These are phyloP conservation scores for Sphenostylis stenocarpa DNA, from an alignment of 306 rosid genomes.

Conservation along the genomic window DNA sequence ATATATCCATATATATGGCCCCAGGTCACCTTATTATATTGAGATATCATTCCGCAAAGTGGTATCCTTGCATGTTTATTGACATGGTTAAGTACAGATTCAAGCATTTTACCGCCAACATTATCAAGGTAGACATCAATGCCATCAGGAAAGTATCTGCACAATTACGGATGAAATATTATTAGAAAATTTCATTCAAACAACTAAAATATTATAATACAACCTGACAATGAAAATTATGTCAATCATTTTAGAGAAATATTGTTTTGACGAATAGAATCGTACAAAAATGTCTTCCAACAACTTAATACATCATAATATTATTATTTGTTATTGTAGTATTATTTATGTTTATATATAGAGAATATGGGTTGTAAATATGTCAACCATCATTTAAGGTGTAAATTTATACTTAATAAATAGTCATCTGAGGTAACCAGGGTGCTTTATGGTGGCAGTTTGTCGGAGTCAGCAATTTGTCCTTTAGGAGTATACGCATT, in stretches of 20 bases:
- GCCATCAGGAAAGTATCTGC: conserved; percentile 62
- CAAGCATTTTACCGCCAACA: conserved; percentile 74
- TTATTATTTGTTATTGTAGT: no score
- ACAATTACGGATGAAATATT: not conserved
- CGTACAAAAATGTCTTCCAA: no score
- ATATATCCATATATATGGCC: not conserved
- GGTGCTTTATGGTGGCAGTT: not conserved
- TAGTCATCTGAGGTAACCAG: not conserved
- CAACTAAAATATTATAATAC: not conserved
- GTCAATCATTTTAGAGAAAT: not conserved
- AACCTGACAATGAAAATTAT: not conserved
- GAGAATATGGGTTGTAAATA: no score
- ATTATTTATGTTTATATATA: no score
- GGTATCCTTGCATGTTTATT: conserved; percentile 57
- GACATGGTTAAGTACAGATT: conserved; percentile 67
- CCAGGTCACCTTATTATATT: conserved; percentile 52
- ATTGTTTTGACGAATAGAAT: no score
- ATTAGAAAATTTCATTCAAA: not conserved
- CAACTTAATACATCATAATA: no score
- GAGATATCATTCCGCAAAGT: conserved; percentile 72
- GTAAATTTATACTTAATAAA: not conserved
- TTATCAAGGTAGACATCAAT: conserved; percentile 69
- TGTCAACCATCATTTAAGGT: not conserved
- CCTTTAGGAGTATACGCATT: not conserved
- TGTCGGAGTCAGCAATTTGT: not conserved